phyloP scores from a whole-genome alignment of 2,329 filamentous ascomycete genomes.

The Trichoderma oligosporum region DNA sequence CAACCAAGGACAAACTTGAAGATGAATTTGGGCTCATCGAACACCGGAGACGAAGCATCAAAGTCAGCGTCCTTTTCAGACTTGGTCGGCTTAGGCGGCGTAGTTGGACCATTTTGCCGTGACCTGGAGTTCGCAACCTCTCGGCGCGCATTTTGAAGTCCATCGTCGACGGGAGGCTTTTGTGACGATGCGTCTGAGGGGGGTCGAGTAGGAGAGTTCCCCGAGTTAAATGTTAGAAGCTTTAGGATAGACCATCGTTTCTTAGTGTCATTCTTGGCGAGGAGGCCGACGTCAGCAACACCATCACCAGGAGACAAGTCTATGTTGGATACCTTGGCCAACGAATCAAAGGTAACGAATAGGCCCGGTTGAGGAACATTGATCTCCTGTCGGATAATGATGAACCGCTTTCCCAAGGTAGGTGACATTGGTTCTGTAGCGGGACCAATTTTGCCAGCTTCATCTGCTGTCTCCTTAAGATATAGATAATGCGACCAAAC shows the following conservation, averaged over 20 bases:
- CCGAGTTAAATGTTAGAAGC: slow-evolving; percentile 52
- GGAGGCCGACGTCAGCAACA: slow-evolving; percentile 26
- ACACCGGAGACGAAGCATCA: slow-evolving; percentile 52
- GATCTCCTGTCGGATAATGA: slow-evolving; percentile 80
- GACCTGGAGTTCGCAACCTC: slow-evolving; percentile 47
- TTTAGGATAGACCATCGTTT: slow-evolving; percentile 62
- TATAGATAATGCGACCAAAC: slow-evolving; percentile 78
- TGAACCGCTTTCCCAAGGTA: slow-evolving; percentile 77
- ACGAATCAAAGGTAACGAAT: slow-evolving; percentile 49
- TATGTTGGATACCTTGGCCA: slow-evolving; percentile 31
- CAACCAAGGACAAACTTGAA: slow-evolving; percentile 75
- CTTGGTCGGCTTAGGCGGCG: slow-evolving; percentile 38
- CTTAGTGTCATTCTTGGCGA: slow-evolving; percentile 44
- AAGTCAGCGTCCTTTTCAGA: slow-evolving; percentile 45
- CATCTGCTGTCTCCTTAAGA: slow-evolving; percentile 64
- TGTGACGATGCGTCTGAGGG: background rate
- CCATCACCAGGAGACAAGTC: slow-evolving; percentile 27
- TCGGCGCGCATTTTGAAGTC: slow-evolving; percentile 48
- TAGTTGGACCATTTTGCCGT: slow-evolving; percentile 29
- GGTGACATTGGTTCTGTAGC: slow-evolving; percentile 81
- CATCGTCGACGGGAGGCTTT: slow-evolving; percentile 38
- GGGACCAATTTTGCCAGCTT: slow-evolving; percentile 51
- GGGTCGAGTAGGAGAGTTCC: background rate
- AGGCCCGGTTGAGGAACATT: slow-evolving; percentile 46
- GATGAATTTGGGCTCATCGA: slow-evolving; percentile 55